Evolutionary conservation across 148 eudicot species (phyloP).

Genomic region (Cornus controversa): DNA sequence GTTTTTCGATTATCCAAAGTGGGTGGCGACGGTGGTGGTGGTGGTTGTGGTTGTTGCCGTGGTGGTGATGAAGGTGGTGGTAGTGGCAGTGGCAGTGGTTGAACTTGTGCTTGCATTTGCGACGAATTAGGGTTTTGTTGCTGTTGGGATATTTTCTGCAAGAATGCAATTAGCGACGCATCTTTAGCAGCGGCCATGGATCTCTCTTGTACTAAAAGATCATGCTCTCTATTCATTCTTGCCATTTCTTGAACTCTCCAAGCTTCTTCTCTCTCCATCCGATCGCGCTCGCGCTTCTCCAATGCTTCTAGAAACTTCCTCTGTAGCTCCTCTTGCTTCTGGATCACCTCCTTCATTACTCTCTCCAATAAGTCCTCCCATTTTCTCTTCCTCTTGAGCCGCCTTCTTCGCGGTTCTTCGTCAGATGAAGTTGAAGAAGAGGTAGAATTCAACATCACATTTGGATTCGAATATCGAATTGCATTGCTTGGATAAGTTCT

Average conservation of each 20-base stretch:
- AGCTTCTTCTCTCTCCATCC: conserved; percentile 67
- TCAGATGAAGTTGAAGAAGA: conserved; percentile 79
- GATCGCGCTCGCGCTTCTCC: conserved; percentile 68
- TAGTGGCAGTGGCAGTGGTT: conserved; percentile 5
- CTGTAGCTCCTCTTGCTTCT: conserved; percentile 74
- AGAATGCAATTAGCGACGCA: conserved; percentile 59
- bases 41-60: conserved; percentile 18
- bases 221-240: conserved; percentile 62
- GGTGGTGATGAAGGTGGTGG: conserved; percentile 17
- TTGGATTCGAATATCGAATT: conserved; percentile 9
- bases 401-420: conserved; percentile 58
- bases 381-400: conserved; percentile 65
- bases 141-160: conserved; percentile 68
- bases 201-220: conserved; percentile 65
- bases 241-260: conserved; percentile 78
- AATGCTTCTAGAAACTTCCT: conserved; percentile 67
- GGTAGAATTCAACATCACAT: conserved; percentile 24
- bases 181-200: conserved; percentile 80
- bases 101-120: conserved; percentile 18
- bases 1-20: conserved; percentile 13
- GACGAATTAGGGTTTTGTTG: conserved; percentile 38
- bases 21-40: conserved; percentile 15
- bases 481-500: conserved; percentile 2
- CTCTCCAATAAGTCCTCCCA: conserved; percentile 73
- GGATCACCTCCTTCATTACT: conserved; percentile 63